Conservation (phyloP, 768 basidiomycete species). For the Auricularia sp. region DNA sequence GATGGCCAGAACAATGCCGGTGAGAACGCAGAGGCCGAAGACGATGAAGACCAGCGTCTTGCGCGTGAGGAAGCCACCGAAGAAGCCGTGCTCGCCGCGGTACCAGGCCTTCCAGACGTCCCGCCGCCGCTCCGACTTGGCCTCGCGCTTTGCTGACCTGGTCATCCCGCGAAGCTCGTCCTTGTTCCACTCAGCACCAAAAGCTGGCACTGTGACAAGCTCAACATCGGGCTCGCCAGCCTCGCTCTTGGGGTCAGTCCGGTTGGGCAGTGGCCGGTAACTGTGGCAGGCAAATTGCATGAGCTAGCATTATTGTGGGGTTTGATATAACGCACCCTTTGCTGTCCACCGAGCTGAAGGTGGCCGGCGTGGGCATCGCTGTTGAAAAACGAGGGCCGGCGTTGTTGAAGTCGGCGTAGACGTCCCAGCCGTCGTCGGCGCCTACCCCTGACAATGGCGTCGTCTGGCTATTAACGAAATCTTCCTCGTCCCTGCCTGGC, state of each 20-base stretch:
- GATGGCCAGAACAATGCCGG: constrained; percentile 64
- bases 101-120: constrained; percentile 52
- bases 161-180: constrained; percentile 71
- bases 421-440: constrained; percentile 53
- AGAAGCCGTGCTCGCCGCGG: constrained; percentile 69
- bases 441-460: constrained; percentile 15
- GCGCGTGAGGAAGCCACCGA: constrained; percentile 67
- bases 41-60: constrained; percentile 59
- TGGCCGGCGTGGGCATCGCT: constrained; percentile 36
- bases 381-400: constrained; percentile 66
- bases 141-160: constrained; percentile 54
- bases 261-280: constrained; percentile 18
- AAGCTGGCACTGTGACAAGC: constrained; percentile 82
- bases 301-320: background rate
- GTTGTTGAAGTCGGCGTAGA: constrained; percentile 87
- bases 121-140: constrained; percentile 33
- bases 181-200: constrained; percentile 84
- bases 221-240: constrained; percentile 48
- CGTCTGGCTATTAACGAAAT: constrained; percentile 20
- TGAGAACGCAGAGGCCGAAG: constrained; percentile 45
- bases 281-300: constrained; percentile 4
- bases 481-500: constrained; percentile 66
- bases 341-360: background rate
- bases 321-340: background rate
- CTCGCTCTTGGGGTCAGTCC: constrained; percentile 29